Percentiles rank a stretch among this genome's conserved stretches.
phyloP scores from a whole-genome alignment of 169 alveolate genomes.

The Eimeria falciformis region DNA sequence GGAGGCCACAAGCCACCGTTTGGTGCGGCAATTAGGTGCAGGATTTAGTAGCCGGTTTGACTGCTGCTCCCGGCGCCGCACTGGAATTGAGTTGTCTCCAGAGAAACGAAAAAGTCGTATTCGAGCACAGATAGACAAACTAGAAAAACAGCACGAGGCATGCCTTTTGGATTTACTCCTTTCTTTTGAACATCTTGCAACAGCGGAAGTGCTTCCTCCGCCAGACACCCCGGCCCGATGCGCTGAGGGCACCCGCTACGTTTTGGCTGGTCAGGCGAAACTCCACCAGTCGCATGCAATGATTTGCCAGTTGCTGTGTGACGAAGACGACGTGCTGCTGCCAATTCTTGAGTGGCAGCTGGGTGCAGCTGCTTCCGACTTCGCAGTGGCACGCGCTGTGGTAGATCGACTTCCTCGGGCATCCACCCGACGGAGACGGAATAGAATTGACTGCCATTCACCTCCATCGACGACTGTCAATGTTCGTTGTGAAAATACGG shows the following conservation, averaged over 20 bases:
- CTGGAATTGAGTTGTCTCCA: conserved; percentile 50
- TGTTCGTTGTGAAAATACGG: conserved; percentile 55
- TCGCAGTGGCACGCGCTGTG: conserved; percentile 69
- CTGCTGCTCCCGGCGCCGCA: conserved; percentile 45
- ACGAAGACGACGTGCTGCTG: conserved; percentile 55
- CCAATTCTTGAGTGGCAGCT: conserved; percentile 69
- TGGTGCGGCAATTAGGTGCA: conserved; percentile 49
- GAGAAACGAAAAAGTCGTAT: conserved; percentile 59
- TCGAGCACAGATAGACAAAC: conserved; percentile 64
- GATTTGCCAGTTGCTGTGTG: conserved; percentile 55
- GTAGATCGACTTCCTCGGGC: conserved; percentile 61
- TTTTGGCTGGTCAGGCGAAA: conserved; percentile 64
- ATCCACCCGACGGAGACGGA: neutral
- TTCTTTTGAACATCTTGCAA: conserved; percentile 51
- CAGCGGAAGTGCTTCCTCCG: conserved; percentile 59
- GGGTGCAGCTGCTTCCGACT: conserved; percentile 69
- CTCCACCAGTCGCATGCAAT: conserved; percentile 72
- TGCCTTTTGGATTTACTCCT: conserved; percentile 58
- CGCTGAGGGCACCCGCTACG: conserved; percentile 67
- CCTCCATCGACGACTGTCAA: conserved; percentile 42
- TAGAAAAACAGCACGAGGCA: conserved; percentile 62
- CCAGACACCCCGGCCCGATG: conserved; percentile 69
- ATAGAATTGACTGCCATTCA: conserved; percentile 39
- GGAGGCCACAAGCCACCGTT: conserved; percentile 39
- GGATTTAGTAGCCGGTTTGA: conserved; percentile 48